These are phyloP conservation scores for Setaria italica DNA, from an alignment of 202 grass and related monocot species.

Conservation along the genomic window DNA sequence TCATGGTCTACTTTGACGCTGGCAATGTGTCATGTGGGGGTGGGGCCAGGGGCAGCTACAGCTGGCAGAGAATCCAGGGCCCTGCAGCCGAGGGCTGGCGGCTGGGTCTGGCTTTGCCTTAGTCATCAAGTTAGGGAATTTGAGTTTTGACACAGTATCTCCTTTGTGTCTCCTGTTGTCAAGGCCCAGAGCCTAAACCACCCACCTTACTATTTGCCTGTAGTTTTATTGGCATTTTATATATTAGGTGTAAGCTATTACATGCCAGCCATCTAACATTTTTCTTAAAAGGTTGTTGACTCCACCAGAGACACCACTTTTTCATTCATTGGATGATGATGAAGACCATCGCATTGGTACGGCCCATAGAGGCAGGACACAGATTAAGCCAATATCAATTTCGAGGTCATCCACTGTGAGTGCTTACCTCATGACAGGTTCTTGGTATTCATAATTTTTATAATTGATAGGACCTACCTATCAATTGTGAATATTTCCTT, in stretches of 20 bases:
- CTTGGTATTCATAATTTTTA: constrained; percentile 32
- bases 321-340: constrained; percentile 85
- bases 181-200: constrained; percentile 46
- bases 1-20: background rate
- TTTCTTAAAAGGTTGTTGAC: constrained; percentile 76
- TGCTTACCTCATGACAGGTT: constrained; percentile 28
- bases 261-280: constrained; percentile 28
- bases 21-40: background rate
- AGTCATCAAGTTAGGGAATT: background rate
- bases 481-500: constrained; percentile 35
- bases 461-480: constrained; percentile 2
- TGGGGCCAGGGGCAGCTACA: background rate
- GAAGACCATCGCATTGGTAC: constrained; percentile 46
- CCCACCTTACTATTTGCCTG: background rate
- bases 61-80: background rate
- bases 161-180: constrained; percentile 44
- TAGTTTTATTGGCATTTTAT: constrained; percentile 14
- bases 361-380: constrained; percentile 70
- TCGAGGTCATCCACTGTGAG: constrained; percentile 72
- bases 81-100: background rate
- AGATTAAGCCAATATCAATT: constrained; percentile 64
- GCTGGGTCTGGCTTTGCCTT: background rate
- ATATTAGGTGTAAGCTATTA: background rate
- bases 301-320: constrained; percentile 95
- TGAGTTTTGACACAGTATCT: background rate